These are phyloP conservation scores for Tremella mesenterica DNA, from an alignment of 768 basidiomycete genomes.

Conservation along the genomic window DNA sequence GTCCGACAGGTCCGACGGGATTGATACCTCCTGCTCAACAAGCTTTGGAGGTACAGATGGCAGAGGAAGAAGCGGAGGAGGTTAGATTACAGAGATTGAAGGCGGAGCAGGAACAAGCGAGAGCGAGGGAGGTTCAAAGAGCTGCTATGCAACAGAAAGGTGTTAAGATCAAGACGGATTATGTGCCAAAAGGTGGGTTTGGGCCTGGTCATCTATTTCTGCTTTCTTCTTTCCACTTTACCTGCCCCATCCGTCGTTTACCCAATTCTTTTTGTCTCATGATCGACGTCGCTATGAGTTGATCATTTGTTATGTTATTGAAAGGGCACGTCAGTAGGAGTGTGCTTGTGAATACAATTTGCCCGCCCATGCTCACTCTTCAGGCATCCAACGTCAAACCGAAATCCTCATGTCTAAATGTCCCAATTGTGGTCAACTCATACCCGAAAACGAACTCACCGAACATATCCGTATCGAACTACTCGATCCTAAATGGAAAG, in stretches of 20 bases:
- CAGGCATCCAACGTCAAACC: constrained; percentile 49
- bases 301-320: neutral
- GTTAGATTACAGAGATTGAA: constrained; percentile 51
- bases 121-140: constrained; percentile 71
- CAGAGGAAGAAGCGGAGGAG: constrained; percentile 58
- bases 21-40: neutral
- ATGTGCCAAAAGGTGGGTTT: constrained; percentile 78
- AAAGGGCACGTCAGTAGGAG: no score
- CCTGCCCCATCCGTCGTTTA: no score
- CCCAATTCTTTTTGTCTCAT: no score
- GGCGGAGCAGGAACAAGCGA: constrained; percentile 58
- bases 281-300: neutral
- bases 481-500: constrained; percentile 96
- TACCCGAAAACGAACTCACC: constrained; percentile 87
- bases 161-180: constrained; percentile 59
- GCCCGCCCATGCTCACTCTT: neutral
- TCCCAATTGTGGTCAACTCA: constrained; percentile 88
- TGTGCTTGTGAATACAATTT: neutral
- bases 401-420: constrained; percentile 71
- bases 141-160: constrained; percentile 48
- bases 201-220: no score
- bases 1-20: constrained; percentile 51
- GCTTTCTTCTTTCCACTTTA: no score
- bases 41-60: constrained; percentile 56
- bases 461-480: constrained; percentile 98